Percentiles rank a stretch among this genome's conserved stretches.
These are phyloP conservation scores for Aspergillus sp. DNA, from an alignment of 2,329 filamentous ascomycete genomes.

Conservation along the genomic window DNA sequence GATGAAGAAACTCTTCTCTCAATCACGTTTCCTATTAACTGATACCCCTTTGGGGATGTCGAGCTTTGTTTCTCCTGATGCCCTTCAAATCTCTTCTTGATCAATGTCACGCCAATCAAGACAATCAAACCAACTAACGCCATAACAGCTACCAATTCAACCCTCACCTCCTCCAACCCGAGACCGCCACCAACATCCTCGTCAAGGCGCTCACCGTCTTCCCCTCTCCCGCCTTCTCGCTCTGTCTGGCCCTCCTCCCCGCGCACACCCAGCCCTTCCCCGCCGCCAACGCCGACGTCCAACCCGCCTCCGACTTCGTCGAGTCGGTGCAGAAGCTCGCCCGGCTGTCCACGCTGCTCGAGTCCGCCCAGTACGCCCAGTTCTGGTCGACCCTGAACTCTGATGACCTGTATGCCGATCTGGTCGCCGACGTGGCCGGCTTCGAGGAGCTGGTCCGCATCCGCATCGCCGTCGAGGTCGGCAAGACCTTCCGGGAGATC, in stretches of 20 bases:
- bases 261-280: constrained; percentile 70
- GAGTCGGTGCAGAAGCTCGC: constrained; percentile 90
- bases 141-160: constrained; percentile 91
- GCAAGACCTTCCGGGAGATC: constrained; percentile 75
- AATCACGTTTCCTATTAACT: constrained; percentile 99
- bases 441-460: constrained; percentile 94
- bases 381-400: constrained; percentile 94
- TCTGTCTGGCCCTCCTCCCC: constrained; percentile 89
- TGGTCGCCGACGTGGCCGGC: constrained; percentile 88
- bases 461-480: constrained; percentile 83
- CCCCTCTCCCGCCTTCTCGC: constrained; percentile 90
- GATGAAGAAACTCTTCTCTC: constrained; percentile 65
- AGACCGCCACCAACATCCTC: constrained; percentile 98
- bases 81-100: constrained; percentile 2
- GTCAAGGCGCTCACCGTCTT: constrained; percentile 98
- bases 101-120: too few relatives aligned
- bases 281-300: constrained; percentile 47
- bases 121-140: background rate
- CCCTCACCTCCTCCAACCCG: constrained; percentile 93
- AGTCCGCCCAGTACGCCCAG: constrained; percentile 81
- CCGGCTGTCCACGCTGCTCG: constrained; percentile 79
- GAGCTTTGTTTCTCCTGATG: constrained; percentile 71
- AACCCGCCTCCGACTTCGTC: constrained; percentile 56
- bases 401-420: constrained; percentile 92
- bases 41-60: constrained; percentile 63